phyloP scores from a whole-genome alignment of 2,329 filamentous ascomycete genomes.

The Tricladium varicosporioides region DNA sequence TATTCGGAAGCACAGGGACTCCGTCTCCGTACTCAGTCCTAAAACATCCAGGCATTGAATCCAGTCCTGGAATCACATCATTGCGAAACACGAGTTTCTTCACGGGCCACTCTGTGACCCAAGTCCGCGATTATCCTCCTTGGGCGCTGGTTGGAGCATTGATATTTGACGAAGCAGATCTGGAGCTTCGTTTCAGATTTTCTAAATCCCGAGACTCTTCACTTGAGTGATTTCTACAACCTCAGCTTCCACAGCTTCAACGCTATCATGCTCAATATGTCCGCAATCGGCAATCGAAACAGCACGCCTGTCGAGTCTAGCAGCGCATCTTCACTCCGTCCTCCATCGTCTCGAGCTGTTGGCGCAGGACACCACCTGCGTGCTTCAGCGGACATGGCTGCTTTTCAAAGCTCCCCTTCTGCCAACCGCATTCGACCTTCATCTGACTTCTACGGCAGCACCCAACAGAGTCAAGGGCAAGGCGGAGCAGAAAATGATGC shows the following conservation, averaged over 20 bases:
- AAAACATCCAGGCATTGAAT: conserved; percentile 24
- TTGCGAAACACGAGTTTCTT: conserved; percentile 38
- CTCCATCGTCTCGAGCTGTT: conserved; percentile 74
- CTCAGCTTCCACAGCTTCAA: conserved; percentile 23
- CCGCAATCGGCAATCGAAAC: conserved; percentile 83
- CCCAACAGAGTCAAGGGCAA: conserved; percentile 65
- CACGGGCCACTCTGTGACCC: conserved; percentile 37
- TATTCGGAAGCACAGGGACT: conserved; percentile 18
- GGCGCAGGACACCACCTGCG: conserved; percentile 82
- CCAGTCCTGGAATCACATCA: conserved; percentile 26
- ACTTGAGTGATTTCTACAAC: conserved; percentile 17
- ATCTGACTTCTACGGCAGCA: conserved; percentile 82
- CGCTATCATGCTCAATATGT: conserved; percentile 54
- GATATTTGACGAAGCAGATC: conserved; percentile 24
- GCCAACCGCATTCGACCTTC: conserved; percentile 85
- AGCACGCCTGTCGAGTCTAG: conserved; percentile 86
- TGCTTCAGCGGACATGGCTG: conserved; percentile 93
- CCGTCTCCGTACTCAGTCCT: conserved; percentile 5
- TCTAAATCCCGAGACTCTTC: conserved; percentile 21
- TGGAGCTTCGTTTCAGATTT: conserved; percentile 31
- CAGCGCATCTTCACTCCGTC: conserved; percentile 77
- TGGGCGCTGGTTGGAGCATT: conserved; percentile 21
- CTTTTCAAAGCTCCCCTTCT: conserved; percentile 66
- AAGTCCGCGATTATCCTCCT: conserved; percentile 16
- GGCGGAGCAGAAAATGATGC: conserved; percentile 72